Evolutionary conservation across 345 rosid genomes (phyloP).

Genomic region (Salix suchowensis): DNA sequence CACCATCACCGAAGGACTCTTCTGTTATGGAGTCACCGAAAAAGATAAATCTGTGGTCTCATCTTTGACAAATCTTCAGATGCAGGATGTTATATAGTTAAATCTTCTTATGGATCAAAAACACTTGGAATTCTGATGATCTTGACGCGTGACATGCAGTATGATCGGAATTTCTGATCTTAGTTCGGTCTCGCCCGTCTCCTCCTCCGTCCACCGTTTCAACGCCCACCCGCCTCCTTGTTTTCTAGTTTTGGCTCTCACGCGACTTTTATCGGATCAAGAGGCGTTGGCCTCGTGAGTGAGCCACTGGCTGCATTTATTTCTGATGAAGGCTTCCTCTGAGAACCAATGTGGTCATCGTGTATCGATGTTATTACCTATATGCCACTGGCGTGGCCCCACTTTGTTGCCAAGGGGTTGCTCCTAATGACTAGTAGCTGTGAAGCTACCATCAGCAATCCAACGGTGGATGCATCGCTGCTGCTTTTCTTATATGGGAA

Average conservation of each 20-base stretch:
- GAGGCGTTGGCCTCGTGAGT: neutral
- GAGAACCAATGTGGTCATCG: neutral
- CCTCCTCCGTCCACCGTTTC: neutral
- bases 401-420: no score
- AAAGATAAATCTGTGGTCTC: constrained; percentile 72
- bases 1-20: constrained; percentile 55
- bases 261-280: no score
- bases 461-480: no score
- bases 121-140: neutral
- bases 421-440: no score
- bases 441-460: no score
- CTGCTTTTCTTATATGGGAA: no score
- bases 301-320: neutral
- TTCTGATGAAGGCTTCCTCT: neutral
- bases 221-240: neutral
- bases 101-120: neutral
- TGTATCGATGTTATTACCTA: neutral
- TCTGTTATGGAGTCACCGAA: constrained; percentile 96
- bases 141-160: neutral
- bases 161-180: neutral
- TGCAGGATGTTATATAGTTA: neutral
- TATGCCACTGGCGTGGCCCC: neutral
- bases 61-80: constrained; percentile 16
- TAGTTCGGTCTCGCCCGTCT: neutral
- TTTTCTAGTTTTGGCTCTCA: neutral